phyloP scores from a whole-genome alignment of 1,284 basidiomycete genomes.

The Cryptococcus wingfieldii region DNA sequence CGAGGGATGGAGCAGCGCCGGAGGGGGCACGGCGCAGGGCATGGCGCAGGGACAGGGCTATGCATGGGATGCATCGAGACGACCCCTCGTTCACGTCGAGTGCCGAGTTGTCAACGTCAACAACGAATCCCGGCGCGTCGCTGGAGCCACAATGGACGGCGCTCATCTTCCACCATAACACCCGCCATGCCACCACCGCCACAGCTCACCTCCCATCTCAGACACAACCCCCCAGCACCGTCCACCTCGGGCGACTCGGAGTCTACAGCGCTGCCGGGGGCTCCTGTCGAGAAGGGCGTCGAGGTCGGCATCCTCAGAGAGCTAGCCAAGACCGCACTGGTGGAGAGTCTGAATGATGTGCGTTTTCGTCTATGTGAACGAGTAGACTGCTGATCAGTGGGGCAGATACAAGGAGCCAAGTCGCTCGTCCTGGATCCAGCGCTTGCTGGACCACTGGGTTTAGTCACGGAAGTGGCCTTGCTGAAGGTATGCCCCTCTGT shows the following conservation, averaged over 20 bases:
- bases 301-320: slow-evolving; percentile 71
- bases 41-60: too few species aligned
- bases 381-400: background rate
- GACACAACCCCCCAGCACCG: slow-evolving; percentile 29
- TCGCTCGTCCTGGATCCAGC: slow-evolving; percentile 87
- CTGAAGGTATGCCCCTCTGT: slow-evolving; percentile 63
- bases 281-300: slow-evolving; percentile 42
- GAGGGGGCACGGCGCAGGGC: too few species aligned
- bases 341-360: slow-evolving; percentile 79
- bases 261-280: slow-evolving; percentile 17
- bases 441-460: slow-evolving; percentile 84
- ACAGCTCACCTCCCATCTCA: background rate
- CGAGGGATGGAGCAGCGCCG: too few species aligned
- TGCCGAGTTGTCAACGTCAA: too few species aligned
- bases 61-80: too few species aligned
- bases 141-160: too few species aligned
- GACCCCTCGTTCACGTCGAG: too few species aligned
- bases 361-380: slow-evolving; percentile 24
- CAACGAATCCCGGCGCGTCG: too few species aligned
- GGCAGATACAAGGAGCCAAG: slow-evolving; percentile 85
- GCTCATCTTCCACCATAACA: too few species aligned
- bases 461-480: slow-evolving; percentile 85
- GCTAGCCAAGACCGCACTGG: slow-evolving; percentile 66
- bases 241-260: slow-evolving; percentile 46
- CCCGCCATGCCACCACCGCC: too few species aligned